Evolutionary conservation across 2,329 filamentous ascomycete genomes (phyloP).

Genomic region (Albifimbria verrucaria): DNA sequence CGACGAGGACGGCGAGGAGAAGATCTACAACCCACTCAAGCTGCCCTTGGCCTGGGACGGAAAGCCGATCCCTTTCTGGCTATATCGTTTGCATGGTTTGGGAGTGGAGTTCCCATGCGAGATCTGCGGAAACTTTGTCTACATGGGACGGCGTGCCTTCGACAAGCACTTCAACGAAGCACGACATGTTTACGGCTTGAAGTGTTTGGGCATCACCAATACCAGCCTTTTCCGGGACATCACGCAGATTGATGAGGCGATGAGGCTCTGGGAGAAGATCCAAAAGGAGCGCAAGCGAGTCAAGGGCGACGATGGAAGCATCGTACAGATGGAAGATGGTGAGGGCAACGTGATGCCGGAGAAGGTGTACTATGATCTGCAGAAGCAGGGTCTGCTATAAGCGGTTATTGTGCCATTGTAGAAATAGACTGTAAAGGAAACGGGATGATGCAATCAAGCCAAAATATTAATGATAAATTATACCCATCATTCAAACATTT

Average conservation of each 20-base stretch:
- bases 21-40: constrained; percentile 95
- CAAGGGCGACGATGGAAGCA: constrained; percentile 71
- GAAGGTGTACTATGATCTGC: constrained; percentile 94
- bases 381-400: constrained; percentile 83
- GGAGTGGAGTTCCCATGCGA: constrained; percentile 95
- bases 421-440: too few relatives aligned
- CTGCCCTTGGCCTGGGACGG: constrained; percentile 96
- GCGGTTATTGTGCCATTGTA: not conserved
- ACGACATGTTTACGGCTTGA: constrained; percentile 87
- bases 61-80: constrained; percentile 98
- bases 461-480: too few relatives aligned
- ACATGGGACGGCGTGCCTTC: constrained; percentile 93
- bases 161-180: constrained; percentile 98
- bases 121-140: constrained; percentile 97
- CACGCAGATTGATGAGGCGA: constrained; percentile 83
- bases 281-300: constrained; percentile 79
- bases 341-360: constrained; percentile 99
- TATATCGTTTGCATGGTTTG: constrained; percentile 93
- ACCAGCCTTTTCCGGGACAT: constrained; percentile 92
- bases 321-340: constrained; percentile 98
- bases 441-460: too few relatives aligned
- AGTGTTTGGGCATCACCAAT: constrained; percentile 90
- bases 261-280: constrained; percentile 89
- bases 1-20: constrained; percentile 76
- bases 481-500: too few relatives aligned